Conservation (phyloP, 768 basidiomycete species). For the Royoungia palumana region DNA sequence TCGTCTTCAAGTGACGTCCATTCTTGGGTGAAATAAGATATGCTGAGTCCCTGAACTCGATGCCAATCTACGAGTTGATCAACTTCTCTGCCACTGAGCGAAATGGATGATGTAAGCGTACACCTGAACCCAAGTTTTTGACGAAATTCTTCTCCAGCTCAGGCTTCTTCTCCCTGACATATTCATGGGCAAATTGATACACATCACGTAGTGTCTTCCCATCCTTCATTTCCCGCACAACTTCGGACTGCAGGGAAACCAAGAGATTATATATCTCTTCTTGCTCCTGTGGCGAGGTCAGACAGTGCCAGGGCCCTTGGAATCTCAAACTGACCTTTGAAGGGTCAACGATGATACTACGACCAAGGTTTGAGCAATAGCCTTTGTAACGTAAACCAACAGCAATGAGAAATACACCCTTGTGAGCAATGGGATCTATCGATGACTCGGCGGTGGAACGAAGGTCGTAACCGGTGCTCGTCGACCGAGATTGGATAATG, state of each 20-base stretch:
- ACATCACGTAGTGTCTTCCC: constrained; percentile 74
- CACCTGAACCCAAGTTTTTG: constrained; percentile 89
- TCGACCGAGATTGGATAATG: constrained; percentile 91
- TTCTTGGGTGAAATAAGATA: constrained; percentile 86
- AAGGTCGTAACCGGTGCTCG: constrained; percentile 81
- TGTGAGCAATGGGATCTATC: constrained; percentile 75
- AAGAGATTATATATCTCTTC: constrained; percentile 83
- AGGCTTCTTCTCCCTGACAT: constrained; percentile 72
- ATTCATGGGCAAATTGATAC: constrained; percentile 71
- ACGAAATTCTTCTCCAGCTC: constrained; percentile 81
- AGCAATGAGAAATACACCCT: constrained; percentile 84
- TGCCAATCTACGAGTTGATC: constrained; percentile 66
- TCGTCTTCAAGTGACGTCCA: constrained; percentile 58
- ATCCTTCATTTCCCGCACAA: constrained; percentile 74
- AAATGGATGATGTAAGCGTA: constrained; percentile 37
- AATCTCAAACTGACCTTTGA: constrained; percentile 52
- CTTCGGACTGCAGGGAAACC: constrained; percentile 70
- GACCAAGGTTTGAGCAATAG: constrained; percentile 89
- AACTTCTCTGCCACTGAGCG: neutral
- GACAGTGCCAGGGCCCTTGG: neutral
- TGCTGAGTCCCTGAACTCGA: constrained; percentile 89
- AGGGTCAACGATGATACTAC: constrained; percentile 95
- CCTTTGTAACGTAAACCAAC: constrained; percentile 90
- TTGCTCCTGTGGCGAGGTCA: constrained; percentile 63
- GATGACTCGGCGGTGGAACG: constrained; percentile 85